Percentiles rank a stretch among this genome's conserved stretches.
Evolutionary conservation across 139 green algal genomes (phyloP).

Genomic region (Diplosphaera chodatii): DNA sequence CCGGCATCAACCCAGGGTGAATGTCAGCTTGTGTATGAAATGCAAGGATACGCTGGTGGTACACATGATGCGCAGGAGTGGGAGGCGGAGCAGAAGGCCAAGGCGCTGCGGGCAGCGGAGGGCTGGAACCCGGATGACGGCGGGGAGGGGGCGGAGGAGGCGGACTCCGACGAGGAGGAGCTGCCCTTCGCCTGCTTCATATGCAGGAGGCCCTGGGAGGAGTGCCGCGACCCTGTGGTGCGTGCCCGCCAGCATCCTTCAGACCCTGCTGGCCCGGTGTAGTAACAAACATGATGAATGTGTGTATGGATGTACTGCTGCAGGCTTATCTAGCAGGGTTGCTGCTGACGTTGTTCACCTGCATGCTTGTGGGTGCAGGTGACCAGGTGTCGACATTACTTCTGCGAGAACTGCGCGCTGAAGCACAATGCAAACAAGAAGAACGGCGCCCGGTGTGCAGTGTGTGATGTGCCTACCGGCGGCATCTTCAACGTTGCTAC

Average conservation of each 20-base stretch:
- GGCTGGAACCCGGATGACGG: constrained; percentile 43
- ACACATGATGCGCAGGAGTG: too few species aligned
- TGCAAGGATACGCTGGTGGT: too few species aligned
- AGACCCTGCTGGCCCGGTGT: too few species aligned
- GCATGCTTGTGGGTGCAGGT: constrained; percentile 16
- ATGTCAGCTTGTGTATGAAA: too few species aligned
- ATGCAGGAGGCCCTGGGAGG: constrained; percentile 76
- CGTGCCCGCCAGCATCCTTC: too few species aligned
- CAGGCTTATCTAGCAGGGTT: too few species aligned
- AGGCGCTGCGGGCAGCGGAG: constrained; percentile 18
- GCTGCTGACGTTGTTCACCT: too few species aligned
- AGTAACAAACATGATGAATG: too few species aligned
- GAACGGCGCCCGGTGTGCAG: constrained; percentile 66
- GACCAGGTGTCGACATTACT: constrained; percentile 94
- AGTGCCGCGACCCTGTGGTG: constrained; percentile 74
- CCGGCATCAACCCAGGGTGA: too few species aligned
- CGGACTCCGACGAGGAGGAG: constrained; percentile 39
- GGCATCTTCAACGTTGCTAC: constrained; percentile 97
- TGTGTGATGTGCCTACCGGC: constrained; percentile 81
- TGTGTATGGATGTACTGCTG: neutral
- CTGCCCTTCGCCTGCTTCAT: constrained; percentile 94
- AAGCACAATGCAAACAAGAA: constrained; percentile 75
- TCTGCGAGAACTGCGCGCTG: constrained; percentile 95
- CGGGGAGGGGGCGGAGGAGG: constrained; percentile 56
- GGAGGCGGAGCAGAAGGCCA: constrained; percentile 85